Conservation (phyloP, 2,329 filamentous ascomycete species). For the Kalmusia sp. region DNA sequence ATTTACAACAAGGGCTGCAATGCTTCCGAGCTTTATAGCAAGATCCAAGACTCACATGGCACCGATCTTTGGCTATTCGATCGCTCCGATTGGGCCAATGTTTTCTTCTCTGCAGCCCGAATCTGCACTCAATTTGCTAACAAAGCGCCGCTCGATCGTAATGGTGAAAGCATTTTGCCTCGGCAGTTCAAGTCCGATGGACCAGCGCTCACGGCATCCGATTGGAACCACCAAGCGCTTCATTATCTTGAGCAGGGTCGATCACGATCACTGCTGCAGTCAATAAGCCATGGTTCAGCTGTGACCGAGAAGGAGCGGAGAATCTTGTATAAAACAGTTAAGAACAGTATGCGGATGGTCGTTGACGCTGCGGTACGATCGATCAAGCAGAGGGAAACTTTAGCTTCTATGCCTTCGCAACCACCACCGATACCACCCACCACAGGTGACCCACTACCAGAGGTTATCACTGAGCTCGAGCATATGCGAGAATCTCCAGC, state of each 20-base stretch:
- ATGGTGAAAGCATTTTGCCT: background rate
- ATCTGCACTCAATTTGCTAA: slow-evolving; percentile 11
- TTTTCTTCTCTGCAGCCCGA: slow-evolving; percentile 19
- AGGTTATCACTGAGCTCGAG: background rate
- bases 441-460: background rate
- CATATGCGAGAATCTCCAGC: background rate
- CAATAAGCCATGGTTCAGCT: slow-evolving; percentile 8
- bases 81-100: slow-evolving; percentile 17
- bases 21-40: slow-evolving; percentile 14
- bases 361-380: slow-evolving; percentile 2
- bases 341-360: slow-evolving; percentile 1
- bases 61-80: slow-evolving; percentile 6
- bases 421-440: background rate
- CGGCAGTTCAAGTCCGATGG: background rate
- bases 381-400: slow-evolving; percentile 5
- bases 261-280: slow-evolving; percentile 13
- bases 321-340: background rate
- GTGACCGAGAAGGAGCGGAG: slow-evolving; percentile 2
- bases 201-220: background rate
- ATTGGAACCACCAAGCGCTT: slow-evolving; percentile 17
- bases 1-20: slow-evolving; percentile 13
- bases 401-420: background rate
- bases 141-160: background rate
- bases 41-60: slow-evolving; percentile 3
- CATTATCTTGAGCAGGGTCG: slow-evolving; percentile 16